Base-by-base conservation (phyloP, 2,329 filamentous ascomycete species). In the Monosporascus ibericus region DNA sequence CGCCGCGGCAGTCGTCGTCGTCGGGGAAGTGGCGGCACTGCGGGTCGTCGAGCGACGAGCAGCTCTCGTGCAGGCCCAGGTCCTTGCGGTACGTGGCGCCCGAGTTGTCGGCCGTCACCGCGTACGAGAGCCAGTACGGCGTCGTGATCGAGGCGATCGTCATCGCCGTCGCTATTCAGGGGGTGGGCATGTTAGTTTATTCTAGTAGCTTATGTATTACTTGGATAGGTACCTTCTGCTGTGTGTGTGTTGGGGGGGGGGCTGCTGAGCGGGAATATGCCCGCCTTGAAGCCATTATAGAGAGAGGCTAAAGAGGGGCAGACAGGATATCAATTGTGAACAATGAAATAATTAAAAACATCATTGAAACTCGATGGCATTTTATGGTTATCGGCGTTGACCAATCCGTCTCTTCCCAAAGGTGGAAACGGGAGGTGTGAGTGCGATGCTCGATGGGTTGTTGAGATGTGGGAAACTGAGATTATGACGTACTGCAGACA, bases 41-140 rank as follows among this genome's bases (percentile, higher is more conserved):
- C n/a, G 74, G 71, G 48, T 82, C 76, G 44, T 80, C 80, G 53
- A 88, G 74, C 53, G 82, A 87, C 50, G 86, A 88, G 72, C 92
- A 99, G 67, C 84, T 85, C 61, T 80, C 81, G 71, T 96, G 88
- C 46, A 99, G 82, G 54, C 92, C 92, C 66, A 91, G 83, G 56
- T 79, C 81, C 60, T 84, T 80, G 58, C 74, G 73, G 58, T 78
- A 74, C 37, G 67, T 73, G 53, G 72, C 70, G 63, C 75, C 75
- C 37, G 70, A 64, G 47, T 64, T 64, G 48, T 75, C 70, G 18
- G 75, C 74, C 7, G 74, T 75, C 42, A 82, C 79, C 44, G 78
- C 72, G 67, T 82, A 90, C 51, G 78, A 77, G 48, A 91, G 74
- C 88, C 89, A 94, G 69, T 82, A 75, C 17, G 88, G 86, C 47